phyloP scores from a whole-genome alignment of 805 yeast species.

The Kodamaea jinghongensis region DNA sequence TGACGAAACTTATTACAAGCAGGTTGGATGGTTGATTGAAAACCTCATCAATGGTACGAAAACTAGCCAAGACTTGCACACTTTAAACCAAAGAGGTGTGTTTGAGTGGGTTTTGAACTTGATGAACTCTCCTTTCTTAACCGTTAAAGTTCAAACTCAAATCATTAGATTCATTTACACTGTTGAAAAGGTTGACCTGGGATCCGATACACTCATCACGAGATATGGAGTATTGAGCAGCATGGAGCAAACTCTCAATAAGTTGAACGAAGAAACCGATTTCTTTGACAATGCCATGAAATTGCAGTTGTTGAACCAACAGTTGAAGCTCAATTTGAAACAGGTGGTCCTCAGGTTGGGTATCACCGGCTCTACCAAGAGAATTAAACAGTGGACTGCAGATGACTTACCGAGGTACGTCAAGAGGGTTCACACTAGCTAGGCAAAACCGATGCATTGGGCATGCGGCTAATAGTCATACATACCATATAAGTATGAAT shows the following conservation, averaged over 20 bases:
- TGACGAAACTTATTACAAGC: constrained; percentile 52
- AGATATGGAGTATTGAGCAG: constrained; percentile 45
- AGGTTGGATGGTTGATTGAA: constrained; percentile 64
- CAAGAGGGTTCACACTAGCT: constrained; percentile 34
- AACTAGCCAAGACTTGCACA: constrained; percentile 48
- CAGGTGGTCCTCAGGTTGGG: constrained; percentile 47
- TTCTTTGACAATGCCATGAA: constrained; percentile 13
- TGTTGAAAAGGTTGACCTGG: constrained; percentile 54
- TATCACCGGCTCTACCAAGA: constrained; percentile 44
- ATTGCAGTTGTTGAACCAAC: constrained; percentile 19
- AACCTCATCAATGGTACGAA: constrained; percentile 47
- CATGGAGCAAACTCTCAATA: constrained; percentile 17
- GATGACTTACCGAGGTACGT: constrained; percentile 46
- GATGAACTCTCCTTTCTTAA: constrained; percentile 48
- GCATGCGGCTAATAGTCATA: too few relatives aligned
- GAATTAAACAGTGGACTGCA: constrained; percentile 60
- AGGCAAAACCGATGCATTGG: background rate
- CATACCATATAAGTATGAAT: too few relatives aligned
- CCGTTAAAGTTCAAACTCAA: constrained; percentile 35
- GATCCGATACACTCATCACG: constrained; percentile 56
- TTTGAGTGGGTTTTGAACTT: constrained; percentile 68
- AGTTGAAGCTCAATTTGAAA: constrained; percentile 40
- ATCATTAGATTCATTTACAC: constrained; percentile 43
- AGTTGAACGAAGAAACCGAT: constrained; percentile 5
- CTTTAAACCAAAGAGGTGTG: constrained; percentile 52